Base-by-base conservation (phyloP, 2,329 filamentous ascomycete genomes). In the Neofusicoccum umdonicola region DNA sequence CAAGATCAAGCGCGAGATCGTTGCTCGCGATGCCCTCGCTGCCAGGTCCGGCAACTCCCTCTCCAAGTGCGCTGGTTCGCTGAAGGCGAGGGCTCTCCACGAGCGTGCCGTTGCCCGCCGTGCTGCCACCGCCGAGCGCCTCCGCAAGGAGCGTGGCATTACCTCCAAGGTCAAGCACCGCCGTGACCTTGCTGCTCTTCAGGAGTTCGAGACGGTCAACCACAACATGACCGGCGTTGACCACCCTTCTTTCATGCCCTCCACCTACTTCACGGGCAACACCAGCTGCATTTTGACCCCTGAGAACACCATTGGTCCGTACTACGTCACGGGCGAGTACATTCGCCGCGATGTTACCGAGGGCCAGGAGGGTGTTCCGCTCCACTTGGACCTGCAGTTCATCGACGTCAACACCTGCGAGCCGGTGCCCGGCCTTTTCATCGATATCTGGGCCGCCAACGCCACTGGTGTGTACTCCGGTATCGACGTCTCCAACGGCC, bases 401-500 rank as follows among this genome's bases (percentile, higher is more conserved):
- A 78, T 86, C 58, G 84, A 87, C 65, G 77, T 84, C 39, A 76
- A 80, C 52, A 85, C 83, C 3, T 87, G 84, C 74, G 74, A 84
- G 69, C 80, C 81, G 7, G 78, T 85, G 1, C 76, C 80, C 1
- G 72, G 81, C 60, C 77, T 79, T 9, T 82, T 77, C 66, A 71
- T 85, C 17, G 83, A 86, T 69, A 81, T 85, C 67, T 87, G 84
- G 84, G 52, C 62, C 3, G 62, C 76, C 70, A 78, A 77, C 67
- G 69, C 69, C 45, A 76, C 75, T 4, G 73, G 73, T 50, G 70
- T 80, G 19, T 83, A 83, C 72, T 77, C 76, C n/a, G 81, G 81
- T 48, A 71, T 84, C 35, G 69, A 75, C 3, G 75, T 77, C 11
- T 69, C 64, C 56, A 37, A n/a, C 7, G 77, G 79, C 62, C 81